Conservation (phyloP, 768 basidiomycete genomes). For the Leccinum longicurvipes region DNA sequence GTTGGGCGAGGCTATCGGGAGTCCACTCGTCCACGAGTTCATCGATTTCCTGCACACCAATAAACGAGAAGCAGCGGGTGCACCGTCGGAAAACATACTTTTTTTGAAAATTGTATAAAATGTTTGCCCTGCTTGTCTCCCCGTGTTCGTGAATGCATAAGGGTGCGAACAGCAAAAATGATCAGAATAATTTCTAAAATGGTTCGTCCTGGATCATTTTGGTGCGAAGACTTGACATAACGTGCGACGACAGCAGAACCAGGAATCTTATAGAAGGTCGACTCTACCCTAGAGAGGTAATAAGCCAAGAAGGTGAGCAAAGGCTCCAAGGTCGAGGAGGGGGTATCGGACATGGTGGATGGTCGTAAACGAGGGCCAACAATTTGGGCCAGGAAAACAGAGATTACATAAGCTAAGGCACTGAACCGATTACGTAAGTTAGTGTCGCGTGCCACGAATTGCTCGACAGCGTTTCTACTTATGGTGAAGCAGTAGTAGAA, state of each 20-base stretch:
- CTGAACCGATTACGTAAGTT: neutral
- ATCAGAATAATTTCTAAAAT: conserved; percentile 86
- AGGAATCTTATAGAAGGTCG: conserved; percentile 70
- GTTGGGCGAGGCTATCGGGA: conserved; percentile 76
- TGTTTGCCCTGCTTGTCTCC: conserved; percentile 82
- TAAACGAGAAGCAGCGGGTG: neutral
- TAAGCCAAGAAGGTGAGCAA: conserved; percentile 66
- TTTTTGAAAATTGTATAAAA: conserved; percentile 88
- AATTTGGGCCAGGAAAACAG: neutral
- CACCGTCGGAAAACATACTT: conserved; percentile 48
- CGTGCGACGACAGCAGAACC: conserved; percentile 83
- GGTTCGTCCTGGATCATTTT: conserved; percentile 92
- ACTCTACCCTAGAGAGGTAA: conserved; percentile 55
- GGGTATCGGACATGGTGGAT: conserved; percentile 34
- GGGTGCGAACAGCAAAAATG: conserved; percentile 83
- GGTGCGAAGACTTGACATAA: conserved; percentile 92
- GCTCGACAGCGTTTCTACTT: too few species aligned
- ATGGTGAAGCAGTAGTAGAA: too few species aligned
- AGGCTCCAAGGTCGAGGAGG: conserved; percentile 40
- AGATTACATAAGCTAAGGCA: conserved; percentile 10
- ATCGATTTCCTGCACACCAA: conserved; percentile 76
- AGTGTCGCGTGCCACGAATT: too few species aligned
- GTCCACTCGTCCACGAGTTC: conserved; percentile 95
- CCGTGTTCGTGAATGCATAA: conserved; percentile 86
- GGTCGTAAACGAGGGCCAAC: conserved; percentile 8